A percentile compares a stretch with the other conserved stretches of the same genome.
Conservation (phyloP, 441 rosid species). For the Biscutella laevigata region DNA sequence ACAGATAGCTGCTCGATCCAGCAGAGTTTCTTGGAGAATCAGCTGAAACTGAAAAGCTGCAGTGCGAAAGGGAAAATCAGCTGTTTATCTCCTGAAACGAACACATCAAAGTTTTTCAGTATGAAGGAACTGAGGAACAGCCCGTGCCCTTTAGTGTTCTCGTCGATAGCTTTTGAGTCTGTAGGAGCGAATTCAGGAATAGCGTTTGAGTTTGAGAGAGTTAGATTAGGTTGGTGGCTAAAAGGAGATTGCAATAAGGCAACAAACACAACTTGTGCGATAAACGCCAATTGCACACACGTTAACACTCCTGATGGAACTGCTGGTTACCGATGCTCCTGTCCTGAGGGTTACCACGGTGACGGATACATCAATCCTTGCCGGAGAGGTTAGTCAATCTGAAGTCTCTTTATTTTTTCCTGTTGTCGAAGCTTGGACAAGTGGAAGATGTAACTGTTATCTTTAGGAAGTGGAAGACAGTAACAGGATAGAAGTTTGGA, state of each 20-base stretch:
- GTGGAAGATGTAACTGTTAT: too few species aligned
- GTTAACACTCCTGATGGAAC: constrained; percentile 24
- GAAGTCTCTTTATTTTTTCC: too few species aligned
- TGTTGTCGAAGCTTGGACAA: too few species aligned
- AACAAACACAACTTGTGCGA: constrained; percentile 27
- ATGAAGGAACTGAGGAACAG: constrained; percentile 1
- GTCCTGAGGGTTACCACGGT: constrained; percentile 42
- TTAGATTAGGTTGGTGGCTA: constrained; percentile 69
- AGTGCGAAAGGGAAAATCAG: constrained; percentile 23
- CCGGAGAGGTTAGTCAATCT: constrained; percentile 48
- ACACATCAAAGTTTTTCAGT: constrained; percentile 20
- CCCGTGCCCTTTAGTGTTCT: constrained; percentile 40
- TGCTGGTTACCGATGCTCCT: constrained; percentile 44
- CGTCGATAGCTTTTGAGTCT: constrained; percentile 45
- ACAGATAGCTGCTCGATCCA: constrained; percentile 36
- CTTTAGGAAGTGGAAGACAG: too few species aligned
- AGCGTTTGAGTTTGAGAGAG: constrained; percentile 45
- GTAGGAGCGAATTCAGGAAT: constrained; percentile 20
- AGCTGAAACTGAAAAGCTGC: constrained; percentile 33
- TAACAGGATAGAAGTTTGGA: too few species aligned
- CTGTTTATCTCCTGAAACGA: constrained; percentile 32
- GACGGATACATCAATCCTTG: constrained; percentile 60
- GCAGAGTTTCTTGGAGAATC: constrained; percentile 28
- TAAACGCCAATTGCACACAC: constrained; percentile 28
- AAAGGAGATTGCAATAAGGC: constrained; percentile 42